Conservation (phyloP, 164 flowering plant species). For the Stephania japonica region DNA sequence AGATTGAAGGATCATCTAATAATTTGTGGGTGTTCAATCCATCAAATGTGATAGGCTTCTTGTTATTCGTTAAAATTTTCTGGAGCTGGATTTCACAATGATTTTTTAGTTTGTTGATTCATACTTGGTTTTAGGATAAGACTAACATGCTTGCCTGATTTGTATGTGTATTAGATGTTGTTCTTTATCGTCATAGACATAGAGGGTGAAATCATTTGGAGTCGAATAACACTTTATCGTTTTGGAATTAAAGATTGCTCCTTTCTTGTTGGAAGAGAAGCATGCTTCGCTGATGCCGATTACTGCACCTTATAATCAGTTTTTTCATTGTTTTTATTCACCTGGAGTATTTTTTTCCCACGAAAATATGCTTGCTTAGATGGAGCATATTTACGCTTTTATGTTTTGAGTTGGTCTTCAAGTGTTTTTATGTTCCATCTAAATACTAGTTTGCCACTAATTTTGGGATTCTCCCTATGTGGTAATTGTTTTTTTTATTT, state of each 20-base stretch:
- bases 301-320: not conserved
- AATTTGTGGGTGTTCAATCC: not conserved
- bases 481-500: too few species aligned
- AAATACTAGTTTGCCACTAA: not conserved
- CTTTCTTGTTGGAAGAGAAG: not conserved
- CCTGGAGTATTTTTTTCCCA: not conserved
- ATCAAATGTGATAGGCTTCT: not conserved
- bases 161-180: not conserved
- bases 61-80: too few species aligned
- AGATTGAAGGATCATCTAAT: not conserved
- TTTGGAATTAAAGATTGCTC: not conserved
- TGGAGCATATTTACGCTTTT: not conserved
- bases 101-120: not conserved
- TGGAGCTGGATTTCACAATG: not conserved
- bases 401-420: not conserved
- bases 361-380: not conserved
- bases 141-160: not conserved
- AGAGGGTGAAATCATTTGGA: not conserved
- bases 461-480: constrained; percentile 1
- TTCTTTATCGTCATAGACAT: not conserved
- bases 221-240: not conserved
- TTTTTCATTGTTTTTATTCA: too few species aligned
- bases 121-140: not conserved
- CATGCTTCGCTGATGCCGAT: not conserved
- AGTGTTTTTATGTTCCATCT: not conserved